Conservation (phyloP, 768 basidiomycete genomes). For the Chalciporus chontae region DNA sequence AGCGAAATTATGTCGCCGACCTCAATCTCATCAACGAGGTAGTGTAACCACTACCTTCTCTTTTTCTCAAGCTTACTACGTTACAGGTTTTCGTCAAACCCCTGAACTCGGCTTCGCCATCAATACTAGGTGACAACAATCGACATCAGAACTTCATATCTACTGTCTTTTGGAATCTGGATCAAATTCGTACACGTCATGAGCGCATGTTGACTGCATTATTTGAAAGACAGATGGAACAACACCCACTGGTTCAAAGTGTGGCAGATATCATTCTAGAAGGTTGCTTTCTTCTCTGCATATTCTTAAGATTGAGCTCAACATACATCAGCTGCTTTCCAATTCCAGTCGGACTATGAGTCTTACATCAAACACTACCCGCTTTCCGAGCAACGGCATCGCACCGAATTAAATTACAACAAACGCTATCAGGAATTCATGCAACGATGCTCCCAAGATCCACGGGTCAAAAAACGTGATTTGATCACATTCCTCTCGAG, state of each 20-base stretch:
- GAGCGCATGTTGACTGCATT: slow-evolving; percentile 65
- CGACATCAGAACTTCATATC: slow-evolving; percentile 62
- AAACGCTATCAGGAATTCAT: slow-evolving; percentile 64
- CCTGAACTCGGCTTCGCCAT: slow-evolving; percentile 56
- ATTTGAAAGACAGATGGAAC: slow-evolving; percentile 78
- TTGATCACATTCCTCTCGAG: slow-evolving; percentile 79
- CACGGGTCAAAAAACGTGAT: slow-evolving; percentile 70
- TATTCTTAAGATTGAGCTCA: slow-evolving; percentile 13
- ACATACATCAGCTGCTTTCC: slow-evolving; percentile 28
- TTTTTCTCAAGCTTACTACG: slow-evolving; percentile 2
- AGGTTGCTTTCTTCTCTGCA: slow-evolving; percentile 30
- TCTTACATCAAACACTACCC: slow-evolving; percentile 87
- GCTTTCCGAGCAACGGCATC: slow-evolving; percentile 77
- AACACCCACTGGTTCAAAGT: slow-evolving; percentile 78
- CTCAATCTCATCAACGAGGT: slow-evolving; percentile 70
- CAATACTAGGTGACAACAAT: slow-evolving; percentile 53
- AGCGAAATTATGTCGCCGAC: slow-evolving; percentile 85
- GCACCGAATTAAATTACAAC: slow-evolving; percentile 70
- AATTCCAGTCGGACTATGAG: slow-evolving; percentile 68
- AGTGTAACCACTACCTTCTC: slow-evolving; percentile 3
- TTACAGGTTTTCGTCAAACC: slow-evolving; percentile 70
- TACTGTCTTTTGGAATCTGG: slow-evolving; percentile 83
- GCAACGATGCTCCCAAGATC: slow-evolving; percentile 56
- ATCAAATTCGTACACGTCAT: slow-evolving; percentile 64
- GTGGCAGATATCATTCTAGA: slow-evolving; percentile 85